Percentiles rank a stretch among this genome's conserved stretches.
Evolutionary conservation across 305 asterid species (phyloP).

Genomic region (Ilex paraguariensis): DNA sequence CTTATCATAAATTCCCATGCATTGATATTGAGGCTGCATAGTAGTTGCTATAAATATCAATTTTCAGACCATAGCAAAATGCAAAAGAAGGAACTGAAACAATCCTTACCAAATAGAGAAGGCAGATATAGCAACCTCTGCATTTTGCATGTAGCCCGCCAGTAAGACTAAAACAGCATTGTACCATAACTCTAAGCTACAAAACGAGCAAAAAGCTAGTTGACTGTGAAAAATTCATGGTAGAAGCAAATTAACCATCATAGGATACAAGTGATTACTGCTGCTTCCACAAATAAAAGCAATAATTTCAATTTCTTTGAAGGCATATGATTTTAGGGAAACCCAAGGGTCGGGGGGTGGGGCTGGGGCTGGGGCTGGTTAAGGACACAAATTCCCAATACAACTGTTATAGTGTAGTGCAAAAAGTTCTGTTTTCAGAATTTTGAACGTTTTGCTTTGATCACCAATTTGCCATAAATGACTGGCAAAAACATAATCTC

Average conservation of each 20-base stretch:
- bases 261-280: neutral
- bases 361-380: neutral
- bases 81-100: neutral
- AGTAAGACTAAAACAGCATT: conserved; percentile 52
- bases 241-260: neutral
- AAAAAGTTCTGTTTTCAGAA: neutral
- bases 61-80: neutral
- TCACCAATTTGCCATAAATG: too few relatives aligned
- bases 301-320: too few relatives aligned
- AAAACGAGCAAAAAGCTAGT: neutral
- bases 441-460: neutral
- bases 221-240: neutral
- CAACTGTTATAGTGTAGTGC: neutral
- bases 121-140: conserved; percentile 62
- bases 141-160: conserved; percentile 67
- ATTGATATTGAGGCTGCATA: conserved; percentile 49
- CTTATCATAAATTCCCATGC: conserved; percentile 59
- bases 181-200: conserved; percentile 73
- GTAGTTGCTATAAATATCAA: conserved; percentile 1
- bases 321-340: too few relatives aligned
- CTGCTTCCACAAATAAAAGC: too few relatives aligned
- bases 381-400: too few relatives aligned
- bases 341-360: too few relatives aligned
- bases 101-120: conserved; percentile 61
- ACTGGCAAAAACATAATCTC: too few relatives aligned